phyloP scores from a whole-genome alignment of 2,329 filamentous ascomycete species.

The Ophiocordyceps camponoti-rufipedis region DNA sequence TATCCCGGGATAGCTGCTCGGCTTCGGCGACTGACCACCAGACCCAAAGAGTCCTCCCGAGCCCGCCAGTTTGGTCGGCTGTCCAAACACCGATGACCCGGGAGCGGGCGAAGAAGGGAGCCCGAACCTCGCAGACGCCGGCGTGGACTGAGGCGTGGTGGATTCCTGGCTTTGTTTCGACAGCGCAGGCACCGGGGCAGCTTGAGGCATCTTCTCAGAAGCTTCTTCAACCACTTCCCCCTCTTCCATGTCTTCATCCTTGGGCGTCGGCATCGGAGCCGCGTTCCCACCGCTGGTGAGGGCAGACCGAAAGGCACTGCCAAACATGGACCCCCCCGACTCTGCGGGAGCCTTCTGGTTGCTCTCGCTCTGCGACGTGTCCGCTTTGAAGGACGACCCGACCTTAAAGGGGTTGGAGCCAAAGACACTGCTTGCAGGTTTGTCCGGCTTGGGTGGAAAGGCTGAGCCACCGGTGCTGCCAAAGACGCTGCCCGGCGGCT shows the following conservation, averaged over 20 bases:
- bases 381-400: slow-evolving; percentile 47
- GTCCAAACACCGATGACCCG: slow-evolving; percentile 15
- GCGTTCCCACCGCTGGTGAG: slow-evolving; percentile 27
- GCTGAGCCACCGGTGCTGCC: slow-evolving; percentile 3
- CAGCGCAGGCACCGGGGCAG: slow-evolving; percentile 19
- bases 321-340: slow-evolving; percentile 35
- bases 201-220: slow-evolving; percentile 16
- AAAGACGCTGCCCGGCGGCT: slow-evolving; percentile 17
- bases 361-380: slow-evolving; percentile 42
- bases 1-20: slow-evolving; percentile 6
- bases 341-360: slow-evolving; percentile 26
- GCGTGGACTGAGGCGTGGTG: slow-evolving; percentile 33
- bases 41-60: slow-evolving; percentile 12
- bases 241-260: slow-evolving; percentile 35
- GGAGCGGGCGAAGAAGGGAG: slow-evolving; percentile 17
- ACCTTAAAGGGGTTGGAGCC: slow-evolving; percentile 46
- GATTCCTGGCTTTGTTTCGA: slow-evolving; percentile 15
- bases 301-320: slow-evolving; percentile 39
- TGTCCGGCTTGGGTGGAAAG: slow-evolving; percentile 10
- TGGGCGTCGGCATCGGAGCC: slow-evolving; percentile 15
- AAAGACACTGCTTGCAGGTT: slow-evolving; percentile 17
- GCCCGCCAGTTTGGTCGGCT: slow-evolving; percentile 10
- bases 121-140: slow-evolving; percentile 28
- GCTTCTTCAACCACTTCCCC: slow-evolving; percentile 14
- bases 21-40: slow-evolving; percentile 10